Evolutionary conservation across 2,329 filamentous ascomycete genomes (phyloP).

Genomic region (Hymenoscyphus salicellus): DNA sequence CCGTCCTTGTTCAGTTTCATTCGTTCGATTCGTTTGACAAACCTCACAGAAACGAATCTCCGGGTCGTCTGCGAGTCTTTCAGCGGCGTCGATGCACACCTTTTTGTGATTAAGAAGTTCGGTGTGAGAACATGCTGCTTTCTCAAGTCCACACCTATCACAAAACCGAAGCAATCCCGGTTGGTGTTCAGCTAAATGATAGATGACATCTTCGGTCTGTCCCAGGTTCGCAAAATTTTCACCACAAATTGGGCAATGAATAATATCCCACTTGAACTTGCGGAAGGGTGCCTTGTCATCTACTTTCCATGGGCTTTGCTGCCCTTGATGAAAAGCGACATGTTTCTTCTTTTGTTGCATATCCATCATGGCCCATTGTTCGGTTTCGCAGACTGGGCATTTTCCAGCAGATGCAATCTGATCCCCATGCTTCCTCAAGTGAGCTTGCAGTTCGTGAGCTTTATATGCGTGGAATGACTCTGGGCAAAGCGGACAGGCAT

Average conservation of each 20-base stretch:
- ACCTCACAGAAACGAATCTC: conserved; percentile 7
- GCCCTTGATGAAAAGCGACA: conserved; percentile 18
- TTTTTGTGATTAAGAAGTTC: conserved; percentile 9
- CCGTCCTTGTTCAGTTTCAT: conserved; percentile 4
- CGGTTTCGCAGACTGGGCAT: conserved; percentile 29
- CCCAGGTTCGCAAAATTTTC: conserved; percentile 15
- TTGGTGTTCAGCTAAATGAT: conserved; percentile 26
- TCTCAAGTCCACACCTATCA: conserved; percentile 15
- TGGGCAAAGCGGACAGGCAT: conserved; percentile 25
- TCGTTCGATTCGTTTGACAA: conserved; percentile 11
- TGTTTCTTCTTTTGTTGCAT: conserved; percentile 26
- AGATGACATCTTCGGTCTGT: conserved; percentile 17
- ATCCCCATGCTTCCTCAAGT: conserved; percentile 23
- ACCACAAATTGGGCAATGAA: conserved; percentile 30
- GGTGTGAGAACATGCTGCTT: background rate
- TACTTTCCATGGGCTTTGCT: background rate
- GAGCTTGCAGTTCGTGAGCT: conserved; percentile 17
- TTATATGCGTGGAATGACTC: conserved; percentile 19
- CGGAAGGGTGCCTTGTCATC: background rate
- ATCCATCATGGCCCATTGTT: conserved; percentile 25
- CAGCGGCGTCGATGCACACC: conserved; percentile 6
- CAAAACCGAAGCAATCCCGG: conserved; percentile 28
- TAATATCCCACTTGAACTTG: conserved; percentile 19
- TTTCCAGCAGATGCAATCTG: conserved; percentile 21
- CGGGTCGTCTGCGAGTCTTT: background rate